phyloP scores from a whole-genome alignment of 2,329 filamentous ascomycete genomes.

The Cercospora zeina region DNA sequence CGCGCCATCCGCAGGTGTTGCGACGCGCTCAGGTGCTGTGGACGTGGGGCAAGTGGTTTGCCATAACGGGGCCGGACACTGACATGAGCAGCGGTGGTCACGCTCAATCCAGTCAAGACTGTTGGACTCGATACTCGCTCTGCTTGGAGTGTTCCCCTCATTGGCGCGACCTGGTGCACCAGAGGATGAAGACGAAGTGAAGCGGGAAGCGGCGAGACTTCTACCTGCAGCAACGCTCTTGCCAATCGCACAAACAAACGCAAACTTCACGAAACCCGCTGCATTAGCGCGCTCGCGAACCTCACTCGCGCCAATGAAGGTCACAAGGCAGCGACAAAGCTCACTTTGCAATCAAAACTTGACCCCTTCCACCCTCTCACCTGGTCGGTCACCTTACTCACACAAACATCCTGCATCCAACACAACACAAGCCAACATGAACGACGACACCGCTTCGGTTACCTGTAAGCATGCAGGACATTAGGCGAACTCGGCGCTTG shows the following conservation, averaged over 20 bases:
- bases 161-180: neutral
- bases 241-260: conserved; percentile 3
- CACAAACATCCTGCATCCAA: conserved; percentile 14
- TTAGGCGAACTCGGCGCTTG: neutral
- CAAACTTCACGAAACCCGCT: neutral
- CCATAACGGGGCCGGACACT: neutral
- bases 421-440: conserved; percentile 18
- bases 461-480: conserved; percentile 11
- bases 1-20: neutral
- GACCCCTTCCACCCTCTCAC: conserved; percentile 8
- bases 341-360: conserved; percentile 6
- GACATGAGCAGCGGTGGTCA: neutral
- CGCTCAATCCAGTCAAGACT: neutral
- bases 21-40: neutral
- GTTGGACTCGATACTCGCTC: neutral
- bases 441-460: conserved; percentile 5
- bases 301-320: conserved; percentile 2
- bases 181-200: neutral
- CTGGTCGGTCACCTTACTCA: neutral
- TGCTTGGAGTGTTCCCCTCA: neutral
- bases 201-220: neutral
- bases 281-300: neutral
- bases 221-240: conserved; percentile 2
- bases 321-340: conserved; percentile 12
- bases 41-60: neutral